Evolutionary conservation across 768 basidiomycete genomes (phyloP).

Genomic region (Lactarius pseudohatsudake): DNA sequence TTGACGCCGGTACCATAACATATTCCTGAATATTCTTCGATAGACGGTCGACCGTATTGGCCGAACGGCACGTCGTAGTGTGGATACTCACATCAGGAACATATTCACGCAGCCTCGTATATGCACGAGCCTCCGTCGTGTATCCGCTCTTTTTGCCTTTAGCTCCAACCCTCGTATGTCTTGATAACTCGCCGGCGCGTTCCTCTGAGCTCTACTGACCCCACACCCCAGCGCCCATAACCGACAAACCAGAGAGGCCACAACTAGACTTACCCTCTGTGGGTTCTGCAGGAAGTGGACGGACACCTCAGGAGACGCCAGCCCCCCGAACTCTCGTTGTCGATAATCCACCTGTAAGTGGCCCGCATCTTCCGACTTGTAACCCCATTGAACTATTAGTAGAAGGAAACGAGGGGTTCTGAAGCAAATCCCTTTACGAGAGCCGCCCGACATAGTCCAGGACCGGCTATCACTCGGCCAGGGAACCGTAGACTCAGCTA

Average conservation of each 20-base stretch:
- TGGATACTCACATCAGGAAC: conserved; percentile 72
- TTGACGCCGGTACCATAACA: not conserved
- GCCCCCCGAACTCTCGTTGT: not conserved
- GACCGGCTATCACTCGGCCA: not conserved
- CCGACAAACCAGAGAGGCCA: conserved; percentile 46
- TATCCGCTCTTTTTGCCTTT: conserved; percentile 73
- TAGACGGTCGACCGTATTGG: conserved; percentile 72
- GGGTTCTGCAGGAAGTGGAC: not conserved
- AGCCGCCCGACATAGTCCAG: conserved; percentile 8
- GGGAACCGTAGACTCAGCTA: conserved; percentile 1
- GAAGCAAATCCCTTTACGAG: not conserved
- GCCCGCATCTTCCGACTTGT: not conserved
- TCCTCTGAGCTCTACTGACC: not conserved
- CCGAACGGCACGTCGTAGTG: conserved; percentile 62
- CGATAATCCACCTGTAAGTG: conserved; percentile 9
- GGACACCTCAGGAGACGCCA: not conserved
- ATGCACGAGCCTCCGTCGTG: conserved; percentile 64
- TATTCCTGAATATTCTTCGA: conserved; percentile 4
- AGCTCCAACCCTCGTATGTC: conserved; percentile 62
- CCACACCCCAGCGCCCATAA: conserved; percentile 48
- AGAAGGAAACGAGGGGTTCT: conserved; percentile 7
- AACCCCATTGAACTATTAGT: not conserved
- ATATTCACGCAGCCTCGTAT: conserved; percentile 66
- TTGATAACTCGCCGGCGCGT: not conserved
- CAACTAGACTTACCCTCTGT: conserved; percentile 38